Conservation (phyloP, 169 alveolate genomes). For the Toxoplasma gondii region DNA sequence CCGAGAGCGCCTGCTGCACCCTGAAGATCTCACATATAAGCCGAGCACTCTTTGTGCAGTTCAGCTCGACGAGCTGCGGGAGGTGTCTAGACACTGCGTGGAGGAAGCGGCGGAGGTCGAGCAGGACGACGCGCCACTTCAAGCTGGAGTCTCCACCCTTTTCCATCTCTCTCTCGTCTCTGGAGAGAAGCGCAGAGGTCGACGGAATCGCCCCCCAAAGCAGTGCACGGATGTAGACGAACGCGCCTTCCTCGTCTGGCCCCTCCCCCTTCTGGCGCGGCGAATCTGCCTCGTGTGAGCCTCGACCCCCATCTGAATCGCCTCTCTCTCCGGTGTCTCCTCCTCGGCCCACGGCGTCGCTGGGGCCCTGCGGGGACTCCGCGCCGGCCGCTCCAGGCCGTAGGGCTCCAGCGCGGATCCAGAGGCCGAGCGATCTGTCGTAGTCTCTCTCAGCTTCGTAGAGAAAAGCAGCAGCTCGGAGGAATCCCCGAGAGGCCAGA, state of each 20-base stretch:
- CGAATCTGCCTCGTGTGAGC: neutral
- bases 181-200: neutral
- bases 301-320: neutral
- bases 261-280: neutral
- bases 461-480: constrained; percentile 2
- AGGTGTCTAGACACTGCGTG: neutral
- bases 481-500: neutral
- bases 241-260: neutral
- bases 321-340: no score
- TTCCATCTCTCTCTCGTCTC: neutral
- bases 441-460: neutral
- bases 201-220: neutral
- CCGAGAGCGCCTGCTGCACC: neutral
- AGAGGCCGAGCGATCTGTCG: neutral
- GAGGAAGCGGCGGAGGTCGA: neutral
- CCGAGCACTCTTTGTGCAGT: constrained; percentile 1
- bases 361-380: no score
- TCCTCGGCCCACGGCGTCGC: no score
- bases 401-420: neutral
- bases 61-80: constrained; percentile 2
- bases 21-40: constrained; percentile 12
- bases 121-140: neutral
- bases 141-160: neutral
- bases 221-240: neutral
- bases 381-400: neutral